Base-by-base conservation (phyloP, 495 filamentous ascomycete species). In the Penicillium cataractarum region DNA sequence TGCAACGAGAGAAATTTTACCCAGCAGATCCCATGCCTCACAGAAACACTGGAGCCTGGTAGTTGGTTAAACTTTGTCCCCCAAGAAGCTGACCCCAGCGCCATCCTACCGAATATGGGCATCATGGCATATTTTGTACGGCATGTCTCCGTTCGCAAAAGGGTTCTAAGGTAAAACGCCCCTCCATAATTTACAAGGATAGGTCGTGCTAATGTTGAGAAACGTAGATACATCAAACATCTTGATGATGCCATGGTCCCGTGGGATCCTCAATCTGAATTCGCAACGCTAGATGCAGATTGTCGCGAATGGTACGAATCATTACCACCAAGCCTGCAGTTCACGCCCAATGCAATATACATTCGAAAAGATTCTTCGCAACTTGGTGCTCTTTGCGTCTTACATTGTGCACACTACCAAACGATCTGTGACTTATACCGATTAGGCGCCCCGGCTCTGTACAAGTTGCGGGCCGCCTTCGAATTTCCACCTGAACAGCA, bases 401-500 rank as follows among this genome's bases (percentile, higher is more conserved):
- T 75, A 1, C 71, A 74, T 24, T 75, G 71, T 37, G 66, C 73
- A 0, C 66, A 75, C 32, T 68, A 74, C 29, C 71, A 74, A 60
- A 74, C 73, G 0, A 64, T 74, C 15, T 73, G 71, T n/a, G 73
- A 75, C 37, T 44, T 75, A 15, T 75, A 75, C 52, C 69, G 73
- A 55, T 46, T 75, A 13, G 73, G 73, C 2, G 71, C 71, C 2
- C 73, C 73, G 1, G 69, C 71, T 0, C 61, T 75, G 10, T 75
- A 72, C 40, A 75, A 75, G 42, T 64, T 75, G 2, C 63, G 71
- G 10, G 68, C 69, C 4, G 69, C 73, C 0, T 70, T 75, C 37
- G 71, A 70, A 33, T 75, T 75, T 32, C 73, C 73, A 0, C 66
- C 65, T 6, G 71, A 72, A 15, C 73, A 75, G 33, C 62, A 60